Percentiles rank a stretch among this genome's conserved stretches.
Conservation (phyloP, 345 rosid genomes). For the Eucalyptus dawsonii region DNA sequence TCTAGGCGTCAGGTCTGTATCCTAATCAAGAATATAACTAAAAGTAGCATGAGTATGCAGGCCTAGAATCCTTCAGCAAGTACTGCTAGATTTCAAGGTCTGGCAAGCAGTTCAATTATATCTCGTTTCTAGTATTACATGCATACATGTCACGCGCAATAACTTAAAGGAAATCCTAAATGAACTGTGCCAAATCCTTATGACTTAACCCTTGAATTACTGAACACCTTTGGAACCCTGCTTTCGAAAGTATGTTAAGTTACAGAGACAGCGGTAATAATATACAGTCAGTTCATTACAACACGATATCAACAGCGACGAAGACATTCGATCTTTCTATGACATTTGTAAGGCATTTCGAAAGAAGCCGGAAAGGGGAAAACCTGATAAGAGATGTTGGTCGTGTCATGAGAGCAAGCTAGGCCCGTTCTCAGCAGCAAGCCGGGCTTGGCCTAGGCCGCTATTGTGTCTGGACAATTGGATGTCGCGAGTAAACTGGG, state of each 20-base stretch:
- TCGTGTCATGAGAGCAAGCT: slow-evolving; percentile 17
- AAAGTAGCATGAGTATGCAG: neutral
- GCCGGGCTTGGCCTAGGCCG: slow-evolving; percentile 45
- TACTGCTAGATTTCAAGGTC: neutral
- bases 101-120: neutral
- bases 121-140: neutral
- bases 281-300: neutral
- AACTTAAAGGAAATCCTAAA: neutral
- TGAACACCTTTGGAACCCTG: neutral
- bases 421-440: slow-evolving; percentile 49
- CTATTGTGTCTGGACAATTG: slow-evolving; percentile 68
- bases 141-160: neutral
- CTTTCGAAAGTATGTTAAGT: neutral
- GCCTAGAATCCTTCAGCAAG: neutral
- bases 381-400: neutral
- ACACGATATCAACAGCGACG: neutral
- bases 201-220: neutral
- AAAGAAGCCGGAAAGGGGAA: neutral
- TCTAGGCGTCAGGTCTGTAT: neutral
- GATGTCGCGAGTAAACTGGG: slow-evolving; percentile 63
- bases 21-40: neutral
- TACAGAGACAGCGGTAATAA: neutral
- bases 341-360: neutral
- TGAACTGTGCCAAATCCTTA: neutral
- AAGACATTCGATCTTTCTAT: neutral